Evolutionary conservation across 2,329 filamentous ascomycete species (phyloP).

Genomic region (Phoma sp.): DNA sequence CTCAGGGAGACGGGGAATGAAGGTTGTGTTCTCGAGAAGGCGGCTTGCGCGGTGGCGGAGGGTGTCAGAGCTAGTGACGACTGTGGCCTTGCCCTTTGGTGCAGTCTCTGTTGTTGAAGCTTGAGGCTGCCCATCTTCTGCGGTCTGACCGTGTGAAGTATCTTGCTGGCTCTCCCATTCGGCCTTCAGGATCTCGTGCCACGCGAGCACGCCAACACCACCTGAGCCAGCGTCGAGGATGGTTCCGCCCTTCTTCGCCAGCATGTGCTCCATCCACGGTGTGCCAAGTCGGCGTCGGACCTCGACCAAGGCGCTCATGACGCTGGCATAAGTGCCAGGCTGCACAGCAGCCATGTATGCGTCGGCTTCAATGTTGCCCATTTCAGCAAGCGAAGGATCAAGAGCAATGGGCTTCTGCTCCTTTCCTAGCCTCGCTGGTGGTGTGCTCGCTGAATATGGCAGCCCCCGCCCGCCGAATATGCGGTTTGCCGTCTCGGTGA

Average conservation of each 20-base stretch:
- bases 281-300: constrained; percentile 74
- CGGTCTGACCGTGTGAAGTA: constrained; percentile 26
- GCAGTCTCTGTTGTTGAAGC: constrained; percentile 36
- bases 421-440: constrained; percentile 57
- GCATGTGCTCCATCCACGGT: constrained; percentile 70
- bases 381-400: constrained; percentile 66
- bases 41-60: constrained; percentile 76
- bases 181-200: constrained; percentile 76
- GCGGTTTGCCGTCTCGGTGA: constrained; percentile 72
- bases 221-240: constrained; percentile 77
- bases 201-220: constrained; percentile 75
- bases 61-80: constrained; percentile 76
- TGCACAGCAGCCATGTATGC: constrained; percentile 72
- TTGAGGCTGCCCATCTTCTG: constrained; percentile 15
- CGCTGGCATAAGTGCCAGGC: constrained; percentile 72
- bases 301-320: constrained; percentile 72
- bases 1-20: constrained; percentile 89
- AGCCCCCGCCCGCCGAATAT: constrained; percentile 78
- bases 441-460: constrained; percentile 76
- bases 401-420: constrained; percentile 70
- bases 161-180: constrained; percentile 76
- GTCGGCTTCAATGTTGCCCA: constrained; percentile 78
- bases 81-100: constrained; percentile 76
- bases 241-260: constrained; percentile 66
- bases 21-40: constrained; percentile 86